Evolutionary conservation across 805 yeast genomes (phyloP).

Genomic region (Clavispora fructus): DNA sequence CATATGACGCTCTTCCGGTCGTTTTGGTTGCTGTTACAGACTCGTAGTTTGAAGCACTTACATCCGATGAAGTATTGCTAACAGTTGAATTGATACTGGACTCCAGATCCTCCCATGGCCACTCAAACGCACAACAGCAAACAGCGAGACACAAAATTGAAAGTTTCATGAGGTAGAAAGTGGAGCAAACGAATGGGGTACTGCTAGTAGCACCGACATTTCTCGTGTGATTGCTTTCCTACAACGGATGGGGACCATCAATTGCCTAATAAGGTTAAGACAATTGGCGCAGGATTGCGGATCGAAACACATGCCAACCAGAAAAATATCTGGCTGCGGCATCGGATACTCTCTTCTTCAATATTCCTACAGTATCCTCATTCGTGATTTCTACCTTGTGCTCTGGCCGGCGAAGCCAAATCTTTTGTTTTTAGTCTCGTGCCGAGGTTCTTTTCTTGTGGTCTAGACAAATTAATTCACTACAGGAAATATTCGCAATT

Average conservation of each 20-base stretch:
- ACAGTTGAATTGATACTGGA: not conserved
- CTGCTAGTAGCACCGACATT: not conserved
- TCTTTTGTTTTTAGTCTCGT: too few relatives aligned
- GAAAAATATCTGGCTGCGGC: too few relatives aligned
- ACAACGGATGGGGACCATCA: not conserved
- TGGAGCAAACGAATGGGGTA: not conserved
- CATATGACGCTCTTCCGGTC: slow-evolving; percentile 18
- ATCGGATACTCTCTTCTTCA: too few relatives aligned
- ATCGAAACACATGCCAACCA: not conserved
- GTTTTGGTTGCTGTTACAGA: not conserved
- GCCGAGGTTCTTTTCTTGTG: too few relatives aligned
- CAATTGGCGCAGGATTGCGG: not conserved
- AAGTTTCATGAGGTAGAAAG: not conserved
- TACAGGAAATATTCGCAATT: not conserved
- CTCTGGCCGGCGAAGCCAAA: too few relatives aligned
- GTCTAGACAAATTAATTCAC: too few relatives aligned
- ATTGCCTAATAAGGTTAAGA: not conserved
- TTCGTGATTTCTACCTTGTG: too few relatives aligned
- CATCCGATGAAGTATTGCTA: not conserved
- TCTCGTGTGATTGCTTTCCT: not conserved
- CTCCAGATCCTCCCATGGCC: slow-evolving; percentile 19
- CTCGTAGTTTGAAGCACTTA: not conserved
- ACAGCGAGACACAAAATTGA: not conserved
- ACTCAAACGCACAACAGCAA: slow-evolving; percentile 9
- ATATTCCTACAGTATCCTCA: too few relatives aligned